Evolutionary conservation across 2,329 filamentous ascomycete genomes (phyloP).

Genomic region (Zymoseptoria brevis): DNA sequence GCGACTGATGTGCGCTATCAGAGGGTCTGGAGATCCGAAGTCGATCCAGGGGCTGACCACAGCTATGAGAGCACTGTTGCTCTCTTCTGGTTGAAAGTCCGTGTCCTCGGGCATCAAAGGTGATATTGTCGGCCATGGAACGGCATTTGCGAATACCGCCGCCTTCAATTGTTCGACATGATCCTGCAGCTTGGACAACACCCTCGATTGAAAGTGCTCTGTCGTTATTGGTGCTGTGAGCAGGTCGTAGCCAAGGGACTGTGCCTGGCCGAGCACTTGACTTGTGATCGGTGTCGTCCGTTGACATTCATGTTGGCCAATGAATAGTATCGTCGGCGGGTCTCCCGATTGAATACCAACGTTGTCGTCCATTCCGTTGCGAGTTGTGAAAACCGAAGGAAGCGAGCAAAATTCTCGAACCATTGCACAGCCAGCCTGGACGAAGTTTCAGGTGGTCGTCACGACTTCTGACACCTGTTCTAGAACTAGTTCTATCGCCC

Average conservation of each 20-base stretch:
- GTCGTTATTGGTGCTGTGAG: slow-evolving; percentile 73
- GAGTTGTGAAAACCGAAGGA: neutral
- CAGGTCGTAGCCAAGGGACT: slow-evolving; percentile 61
- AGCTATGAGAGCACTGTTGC: slow-evolving; percentile 66
- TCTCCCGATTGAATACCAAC: slow-evolving; percentile 22
- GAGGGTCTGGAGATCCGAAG: slow-evolving; percentile 69
- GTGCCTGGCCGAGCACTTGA: slow-evolving; percentile 57
- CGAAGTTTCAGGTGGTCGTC: no score
- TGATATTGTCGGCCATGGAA: slow-evolving; percentile 41
- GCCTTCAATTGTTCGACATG: slow-evolving; percentile 44
- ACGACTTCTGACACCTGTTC: neutral
- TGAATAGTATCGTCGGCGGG: slow-evolving; percentile 50
- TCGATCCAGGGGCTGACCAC: slow-evolving; percentile 91
- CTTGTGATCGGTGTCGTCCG: slow-evolving; percentile 40
- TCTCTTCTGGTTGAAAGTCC: slow-evolving; percentile 58
- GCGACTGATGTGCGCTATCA: slow-evolving; percentile 77
- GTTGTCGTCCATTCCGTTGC: slow-evolving; percentile 1
- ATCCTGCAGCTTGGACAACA: slow-evolving; percentile 53
- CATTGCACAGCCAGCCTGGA: no score
- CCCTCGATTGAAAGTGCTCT: slow-evolving; percentile 59
- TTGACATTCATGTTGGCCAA: slow-evolving; percentile 66
- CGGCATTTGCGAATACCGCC: slow-evolving; percentile 29
- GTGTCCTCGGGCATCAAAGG: slow-evolving; percentile 76
- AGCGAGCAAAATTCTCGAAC: no score
- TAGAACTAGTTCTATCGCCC: no score